A percentile compares a stretch with the other conserved stretches of the same genome.
Evolutionary conservation across 2,329 filamentous ascomycete species (phyloP).

Genomic region (Zarea fungicola): DNA sequence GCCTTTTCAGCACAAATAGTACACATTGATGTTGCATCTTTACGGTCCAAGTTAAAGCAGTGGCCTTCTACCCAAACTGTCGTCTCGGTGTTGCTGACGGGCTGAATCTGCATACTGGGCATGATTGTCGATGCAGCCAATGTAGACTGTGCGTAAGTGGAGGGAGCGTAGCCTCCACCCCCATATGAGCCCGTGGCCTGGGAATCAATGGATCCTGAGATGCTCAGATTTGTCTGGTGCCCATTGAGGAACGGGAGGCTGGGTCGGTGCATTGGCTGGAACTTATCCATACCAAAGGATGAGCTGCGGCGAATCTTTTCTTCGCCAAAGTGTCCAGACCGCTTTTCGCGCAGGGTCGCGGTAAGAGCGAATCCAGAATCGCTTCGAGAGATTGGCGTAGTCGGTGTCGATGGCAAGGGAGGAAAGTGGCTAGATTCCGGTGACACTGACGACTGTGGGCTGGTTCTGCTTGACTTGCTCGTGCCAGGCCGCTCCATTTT

Average conservation of each 20-base stretch:
- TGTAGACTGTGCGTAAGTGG: slow-evolving; percentile 80
- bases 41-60: slow-evolving; percentile 62
- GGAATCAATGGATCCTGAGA: slow-evolving; percentile 57
- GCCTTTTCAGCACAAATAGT: slow-evolving; percentile 72
- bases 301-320: slow-evolving; percentile 79
- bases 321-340: slow-evolving; percentile 85
- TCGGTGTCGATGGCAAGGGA: slow-evolving; percentile 66
- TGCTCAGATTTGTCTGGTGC: slow-evolving; percentile 54
- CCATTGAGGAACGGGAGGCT: slow-evolving; percentile 69
- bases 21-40: slow-evolving; percentile 58
- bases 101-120: slow-evolving; percentile 77
- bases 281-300: slow-evolving; percentile 78
- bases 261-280: slow-evolving; percentile 61
- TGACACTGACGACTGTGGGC: slow-evolving; percentile 62
- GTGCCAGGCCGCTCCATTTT: slow-evolving; percentile 74
- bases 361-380: slow-evolving; percentile 89
- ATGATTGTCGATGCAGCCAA: slow-evolving; percentile 80
- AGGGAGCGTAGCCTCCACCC: slow-evolving; percentile 66
- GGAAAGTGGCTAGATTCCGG: slow-evolving; percentile 76
- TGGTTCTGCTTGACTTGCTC: slow-evolving; percentile 57
- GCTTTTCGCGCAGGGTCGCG: slow-evolving; percentile 83
- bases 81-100: slow-evolving; percentile 71
- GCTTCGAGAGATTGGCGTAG: slow-evolving; percentile 76
- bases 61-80: slow-evolving; percentile 82
- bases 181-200: slow-evolving; percentile 60